Base-by-base conservation (phyloP, 2,329 filamentous ascomycete species). In the Tolypocladium ovalisporum region DNA sequence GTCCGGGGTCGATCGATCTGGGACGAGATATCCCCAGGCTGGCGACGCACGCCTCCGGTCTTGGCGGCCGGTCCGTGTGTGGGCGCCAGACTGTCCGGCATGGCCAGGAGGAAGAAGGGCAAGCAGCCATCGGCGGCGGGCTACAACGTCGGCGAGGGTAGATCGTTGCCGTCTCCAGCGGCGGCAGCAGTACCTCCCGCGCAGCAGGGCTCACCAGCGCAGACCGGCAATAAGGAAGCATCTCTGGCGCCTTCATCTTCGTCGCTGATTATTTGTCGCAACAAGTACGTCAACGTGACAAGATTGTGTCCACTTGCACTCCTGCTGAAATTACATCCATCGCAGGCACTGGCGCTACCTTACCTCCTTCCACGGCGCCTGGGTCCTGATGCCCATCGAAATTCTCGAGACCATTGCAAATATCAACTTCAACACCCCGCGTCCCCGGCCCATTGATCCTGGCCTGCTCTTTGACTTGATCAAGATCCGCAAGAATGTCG, bases 301-400 rank as follows among this genome's bases (percentile, higher is more conserved):
- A 53, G 19, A 6, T n/a, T n/a, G n/a, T n/a, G n/a, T n/a, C n/a
- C n/a, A n/a, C 9, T 13, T 8, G 15, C 24, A 6, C 4, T 10
- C 17, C 10, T 35, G 29, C 47, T 52, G n/a, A 7, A 52, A 19
- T 22, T 19, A 19, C 29, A 34, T 6, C 29, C 2, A 10, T 35
- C 40, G 32, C 54, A 93, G 89, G 70, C 88, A 93, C 74, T 93
- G 89, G 89, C 82, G 85, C 62, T 90, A 90, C 70, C 91, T 94
- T 59, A 91, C 88, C 27, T 88, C 86, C 34, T 94, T 89, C 67
- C 86, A 92, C 67, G 90, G 89, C 29, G 85, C 88, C 63, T 94
- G 90, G 90, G 81, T 92, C 17, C 86, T 90, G 70, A 77, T 93
- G 57, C 87, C 89, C 24, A 81, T 85, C 61, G 89, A 93, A 71